Evolutionary conservation across 192 early-diverging fungal genomes (phyloP).

Genomic region (Rhizophlyctis rosea): DNA sequence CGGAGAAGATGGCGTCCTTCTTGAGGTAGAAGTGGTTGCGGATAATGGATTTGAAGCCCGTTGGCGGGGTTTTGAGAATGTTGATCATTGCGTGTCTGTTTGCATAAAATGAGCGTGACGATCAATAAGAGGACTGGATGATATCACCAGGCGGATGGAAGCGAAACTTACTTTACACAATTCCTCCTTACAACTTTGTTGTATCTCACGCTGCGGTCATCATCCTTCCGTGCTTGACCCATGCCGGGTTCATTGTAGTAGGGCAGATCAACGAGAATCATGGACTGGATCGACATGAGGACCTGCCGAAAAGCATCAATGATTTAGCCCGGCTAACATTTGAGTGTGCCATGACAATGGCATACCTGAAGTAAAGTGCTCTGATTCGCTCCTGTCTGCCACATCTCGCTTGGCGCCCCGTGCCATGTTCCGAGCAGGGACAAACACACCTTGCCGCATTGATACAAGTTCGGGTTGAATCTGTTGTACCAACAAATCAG

Average conservation of each 20-base stretch:
- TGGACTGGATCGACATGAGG: conserved; percentile 26
- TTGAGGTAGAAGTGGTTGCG: conserved; percentile 25
- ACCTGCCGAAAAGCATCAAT: conserved; percentile 28
- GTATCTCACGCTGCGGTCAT: conserved; percentile 8
- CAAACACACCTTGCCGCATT: conserved; percentile 55
- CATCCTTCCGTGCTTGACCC: conserved; percentile 1
- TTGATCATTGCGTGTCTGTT: conserved; percentile 24
- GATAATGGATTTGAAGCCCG: conserved; percentile 24
- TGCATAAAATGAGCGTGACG: too few relatives aligned
- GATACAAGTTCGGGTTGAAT: conserved; percentile 57
- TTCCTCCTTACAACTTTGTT: conserved; percentile 18
- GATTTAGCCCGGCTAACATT: not conserved
- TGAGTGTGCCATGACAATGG: not conserved
- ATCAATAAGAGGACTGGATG: not conserved
- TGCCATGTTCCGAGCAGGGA: conserved; percentile 54
- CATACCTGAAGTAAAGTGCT: not conserved
- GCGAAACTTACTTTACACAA: conserved; percentile 28
- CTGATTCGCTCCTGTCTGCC: conserved; percentile 26
- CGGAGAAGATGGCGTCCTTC: conserved; percentile 12
- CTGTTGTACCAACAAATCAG: too few relatives aligned
- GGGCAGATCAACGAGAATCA: conserved; percentile 26
- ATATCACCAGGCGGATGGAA: not conserved
- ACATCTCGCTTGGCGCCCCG: conserved; percentile 37
- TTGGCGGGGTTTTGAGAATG: conserved; percentile 16
- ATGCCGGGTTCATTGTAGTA: conserved; percentile 36